Evolutionary conservation across 2,329 filamentous ascomycete species (phyloP).

Genomic region (Penicillium sp.): DNA sequence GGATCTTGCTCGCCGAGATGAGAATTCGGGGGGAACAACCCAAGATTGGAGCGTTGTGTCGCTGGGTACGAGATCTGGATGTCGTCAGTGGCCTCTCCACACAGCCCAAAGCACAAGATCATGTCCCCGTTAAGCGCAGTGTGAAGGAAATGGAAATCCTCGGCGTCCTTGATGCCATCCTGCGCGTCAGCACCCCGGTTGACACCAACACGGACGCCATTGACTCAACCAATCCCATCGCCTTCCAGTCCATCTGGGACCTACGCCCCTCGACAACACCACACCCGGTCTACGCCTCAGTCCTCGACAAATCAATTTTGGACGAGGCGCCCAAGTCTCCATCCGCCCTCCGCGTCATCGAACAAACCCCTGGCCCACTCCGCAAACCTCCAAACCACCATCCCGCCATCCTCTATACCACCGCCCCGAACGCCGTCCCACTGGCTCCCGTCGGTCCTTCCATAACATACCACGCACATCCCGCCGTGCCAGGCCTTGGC

Average conservation of each 20-base stretch:
- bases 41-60: slow-evolving; percentile 66
- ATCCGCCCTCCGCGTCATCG: slow-evolving; percentile 55
- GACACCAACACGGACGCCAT: slow-evolving; percentile 43
- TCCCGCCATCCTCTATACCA: slow-evolving; percentile 63
- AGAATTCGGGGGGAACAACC: slow-evolving; percentile 63
- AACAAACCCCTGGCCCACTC: slow-evolving; percentile 58
- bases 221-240: slow-evolving; percentile 50
- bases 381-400: slow-evolving; percentile 69
- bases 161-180: slow-evolving; percentile 60
- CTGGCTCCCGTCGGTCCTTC: slow-evolving; percentile 47
- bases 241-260: slow-evolving; percentile 62
- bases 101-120: slow-evolving; percentile 46
- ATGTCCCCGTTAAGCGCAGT: slow-evolving; percentile 18
- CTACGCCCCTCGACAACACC: slow-evolving; percentile 48
- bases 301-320: slow-evolving; percentile 58
- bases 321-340: slow-evolving; percentile 27
- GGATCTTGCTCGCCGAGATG: slow-evolving; percentile 67
- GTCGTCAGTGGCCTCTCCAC: slow-evolving; percentile 65
- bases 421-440: slow-evolving; percentile 55
- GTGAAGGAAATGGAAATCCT: slow-evolving; percentile 56
- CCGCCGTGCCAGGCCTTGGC: slow-evolving; percentile 60
- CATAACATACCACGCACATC: slow-evolving; percentile 59
- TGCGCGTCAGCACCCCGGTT: slow-evolving; percentile 62
- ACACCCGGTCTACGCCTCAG: slow-evolving; percentile 54
- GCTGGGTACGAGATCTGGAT: slow-evolving; percentile 70